Evolutionary conservation across 2,329 filamentous ascomycete genomes (phyloP), one percentile per base, ranked within the genome.

Genomic region (Aspergillus fijiensis): DNA sequence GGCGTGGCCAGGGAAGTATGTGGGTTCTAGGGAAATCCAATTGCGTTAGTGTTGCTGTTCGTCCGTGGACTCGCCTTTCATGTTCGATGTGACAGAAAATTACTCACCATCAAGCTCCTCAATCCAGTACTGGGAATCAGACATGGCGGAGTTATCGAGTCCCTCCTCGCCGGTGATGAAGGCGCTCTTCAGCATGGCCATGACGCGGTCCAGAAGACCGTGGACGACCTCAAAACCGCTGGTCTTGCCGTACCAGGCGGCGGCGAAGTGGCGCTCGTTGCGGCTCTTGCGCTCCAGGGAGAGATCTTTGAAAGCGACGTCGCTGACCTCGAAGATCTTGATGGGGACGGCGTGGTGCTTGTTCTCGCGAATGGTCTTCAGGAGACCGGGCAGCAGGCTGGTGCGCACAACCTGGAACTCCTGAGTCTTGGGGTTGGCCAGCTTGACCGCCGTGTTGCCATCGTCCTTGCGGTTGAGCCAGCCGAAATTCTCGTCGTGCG

Each of bases 191-290:
- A 99, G 85, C 94, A 98, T 98, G 62, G 91, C 81, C 85, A 99
- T 89, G 63, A 98, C 80, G 56, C 95, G 89, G 77, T 99, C 95
- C 49, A 99, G 81, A 66, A 99, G 84, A 60, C 95, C 95, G 78
- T 99, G 96, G 3, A 99, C 92, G 65, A 96, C 82, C 79, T 99
- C 95, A 76, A 99, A 99, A 48, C 96, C 95, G 68, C 89, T 92
- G 3, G 88, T 91, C 83, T 95, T 96, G 72, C 93, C 93, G 78
- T 94, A 97, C 85, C 90, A 96, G 1, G 92, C 93, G 10, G 93
- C 95, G n/a, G 91, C 92, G 75, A 96, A 98, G 80, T 96, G 94
- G 58, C 94, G 84, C 82, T 97, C 91, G 76, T 99, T 99, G 67
- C 92, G 87, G 68, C 88, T 90, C 81, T 92, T 92, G 65, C 95